Evolutionary conservation across 2,329 filamentous ascomycete species (phyloP).

Genomic region (Ophiognomonia clavigignenti-juglandacearum): DNA sequence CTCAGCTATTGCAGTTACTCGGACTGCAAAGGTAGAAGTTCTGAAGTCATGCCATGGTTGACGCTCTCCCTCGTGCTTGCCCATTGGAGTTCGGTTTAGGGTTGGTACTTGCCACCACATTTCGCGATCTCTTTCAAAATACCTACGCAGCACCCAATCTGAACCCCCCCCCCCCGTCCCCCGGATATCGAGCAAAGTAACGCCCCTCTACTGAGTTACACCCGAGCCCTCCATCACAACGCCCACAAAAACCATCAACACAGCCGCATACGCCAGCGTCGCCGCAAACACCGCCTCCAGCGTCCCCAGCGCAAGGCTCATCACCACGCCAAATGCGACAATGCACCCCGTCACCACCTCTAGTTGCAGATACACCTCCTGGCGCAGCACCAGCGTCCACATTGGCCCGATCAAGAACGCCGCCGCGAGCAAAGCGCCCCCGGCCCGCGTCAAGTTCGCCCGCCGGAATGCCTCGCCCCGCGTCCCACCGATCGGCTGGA

Average conservation of each 20-base stretch:
- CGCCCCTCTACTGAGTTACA: no score
- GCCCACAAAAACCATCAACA: conserved; percentile 6
- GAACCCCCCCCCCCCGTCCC: no score
- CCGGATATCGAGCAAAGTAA: no score
- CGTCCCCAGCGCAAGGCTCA: background rate
- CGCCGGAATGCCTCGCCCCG: conserved; percentile 1
- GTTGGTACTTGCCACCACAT: no score
- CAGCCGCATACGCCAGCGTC: conserved; percentile 3
- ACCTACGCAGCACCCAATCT: no score
- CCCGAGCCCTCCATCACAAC: no score
- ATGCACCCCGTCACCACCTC: background rate
- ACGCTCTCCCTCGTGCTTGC: no score
- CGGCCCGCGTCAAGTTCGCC: background rate
- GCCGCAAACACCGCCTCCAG: conserved; percentile 1
- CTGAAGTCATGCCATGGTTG: no score
- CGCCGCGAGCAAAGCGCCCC: background rate
- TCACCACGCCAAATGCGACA: background rate
- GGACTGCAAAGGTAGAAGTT: no score
- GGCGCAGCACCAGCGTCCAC: background rate
- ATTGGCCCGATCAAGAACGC: conserved; percentile 1
- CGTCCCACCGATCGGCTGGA: conserved; percentile 1
- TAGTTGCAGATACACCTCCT: background rate
- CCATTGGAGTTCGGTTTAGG: no score
- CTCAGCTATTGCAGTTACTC: no score
- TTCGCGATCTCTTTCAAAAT: no score